These are phyloP conservation scores for Cystofilobasidium macerans DNA, from an alignment of 768 basidiomycete genomes.

Conservation along the genomic window DNA sequence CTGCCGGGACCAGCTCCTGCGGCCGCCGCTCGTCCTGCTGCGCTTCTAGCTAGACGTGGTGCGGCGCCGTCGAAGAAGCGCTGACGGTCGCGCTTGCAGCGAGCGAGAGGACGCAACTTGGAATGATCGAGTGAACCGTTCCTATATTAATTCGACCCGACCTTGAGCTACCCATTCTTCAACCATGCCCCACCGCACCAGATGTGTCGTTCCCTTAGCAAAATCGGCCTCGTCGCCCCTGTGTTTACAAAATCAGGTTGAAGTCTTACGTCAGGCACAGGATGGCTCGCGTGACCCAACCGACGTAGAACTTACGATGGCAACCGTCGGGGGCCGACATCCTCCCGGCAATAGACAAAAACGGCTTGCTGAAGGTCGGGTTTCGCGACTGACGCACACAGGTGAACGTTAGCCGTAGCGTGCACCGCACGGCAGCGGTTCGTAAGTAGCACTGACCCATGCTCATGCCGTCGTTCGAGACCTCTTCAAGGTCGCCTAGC, in stretches of 20 bases:
- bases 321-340: constrained; percentile 45
- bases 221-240: constrained; percentile 65
- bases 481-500: constrained; percentile 67
- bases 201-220: constrained; percentile 67
- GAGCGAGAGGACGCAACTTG: too few species aligned
- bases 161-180: constrained; percentile 43
- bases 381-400: constrained; percentile 50
- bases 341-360: constrained; percentile 63
- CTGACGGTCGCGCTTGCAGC: too few species aligned
- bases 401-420: neutral
- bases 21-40: too few species aligned
- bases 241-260: neutral
- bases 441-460: constrained; percentile 35
- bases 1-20: too few species aligned
- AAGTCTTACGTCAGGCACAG: neutral
- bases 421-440: too few species aligned
- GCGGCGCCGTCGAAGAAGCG: too few species aligned
- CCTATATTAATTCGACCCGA: constrained; percentile 35
- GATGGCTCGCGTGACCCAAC: neutral
- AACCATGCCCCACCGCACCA: constrained; percentile 64
- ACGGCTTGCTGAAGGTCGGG: constrained; percentile 69
- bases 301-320: constrained; percentile 37
- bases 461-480: constrained; percentile 60
- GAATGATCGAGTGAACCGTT: too few species aligned
- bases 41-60: too few species aligned